phyloP scores from a whole-genome alignment of 345 rosid species.

The Lumnitzera racemosa region DNA sequence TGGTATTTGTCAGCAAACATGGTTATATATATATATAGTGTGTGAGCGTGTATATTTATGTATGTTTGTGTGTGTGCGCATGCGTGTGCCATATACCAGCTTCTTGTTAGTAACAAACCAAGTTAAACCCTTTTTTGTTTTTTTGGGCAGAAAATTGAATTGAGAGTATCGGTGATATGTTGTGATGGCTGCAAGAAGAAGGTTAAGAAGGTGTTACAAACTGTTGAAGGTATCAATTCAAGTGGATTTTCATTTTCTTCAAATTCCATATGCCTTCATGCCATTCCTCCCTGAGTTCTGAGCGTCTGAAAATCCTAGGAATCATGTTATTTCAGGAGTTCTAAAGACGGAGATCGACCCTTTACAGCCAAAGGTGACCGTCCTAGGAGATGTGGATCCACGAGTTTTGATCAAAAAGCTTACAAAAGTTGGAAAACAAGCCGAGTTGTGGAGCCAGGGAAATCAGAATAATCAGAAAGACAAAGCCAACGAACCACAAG shows the following conservation, averaged over 20 bases:
- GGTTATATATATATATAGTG: background rate
- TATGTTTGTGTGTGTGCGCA: too few relatives aligned
- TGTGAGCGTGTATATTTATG: too few relatives aligned
- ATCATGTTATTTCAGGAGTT: slow-evolving; percentile 30
- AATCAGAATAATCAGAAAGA: slow-evolving; percentile 19
- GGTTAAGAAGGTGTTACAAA: slow-evolving; percentile 41
- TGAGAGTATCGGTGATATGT: slow-evolving; percentile 49
- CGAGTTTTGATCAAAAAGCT: slow-evolving; percentile 33
- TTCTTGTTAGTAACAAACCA: background rate
- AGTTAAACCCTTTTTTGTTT: background rate
- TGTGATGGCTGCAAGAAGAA: slow-evolving; percentile 67
- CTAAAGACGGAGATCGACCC: slow-evolving; percentile 39
- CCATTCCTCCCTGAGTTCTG: background rate
- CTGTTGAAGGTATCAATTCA: slow-evolving; percentile 35
- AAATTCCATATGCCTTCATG: background rate
- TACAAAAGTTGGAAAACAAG: slow-evolving; percentile 43
- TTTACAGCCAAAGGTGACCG: slow-evolving; percentile 37
- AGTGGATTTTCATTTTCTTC: background rate
- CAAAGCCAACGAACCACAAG: slow-evolving; percentile 6
- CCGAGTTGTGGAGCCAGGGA: slow-evolving; percentile 29
- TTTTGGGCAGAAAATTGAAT: slow-evolving; percentile 39
- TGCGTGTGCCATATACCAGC: background rate
- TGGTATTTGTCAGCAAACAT: background rate
- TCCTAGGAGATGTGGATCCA: slow-evolving; percentile 35
- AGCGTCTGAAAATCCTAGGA: too few relatives aligned